Evolutionary conservation across 139 green algal species (phyloP).

Genomic region (Picochlorum costavermella): DNA sequence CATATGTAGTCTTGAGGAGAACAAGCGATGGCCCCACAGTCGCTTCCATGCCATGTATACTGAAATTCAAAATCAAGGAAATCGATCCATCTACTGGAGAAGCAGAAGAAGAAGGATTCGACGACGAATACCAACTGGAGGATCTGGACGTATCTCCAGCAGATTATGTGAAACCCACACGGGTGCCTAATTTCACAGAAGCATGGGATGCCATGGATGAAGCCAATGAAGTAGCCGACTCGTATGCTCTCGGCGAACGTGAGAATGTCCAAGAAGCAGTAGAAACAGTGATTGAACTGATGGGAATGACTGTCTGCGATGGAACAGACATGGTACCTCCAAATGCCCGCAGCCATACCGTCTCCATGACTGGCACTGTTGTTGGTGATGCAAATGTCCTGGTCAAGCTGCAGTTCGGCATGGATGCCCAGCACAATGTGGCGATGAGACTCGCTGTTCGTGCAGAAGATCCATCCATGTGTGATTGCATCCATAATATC

Average conservation of each 20-base stretch:
- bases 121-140: conserved; percentile 97
- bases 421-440: conserved; percentile 76
- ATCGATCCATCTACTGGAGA: conserved; percentile 89
- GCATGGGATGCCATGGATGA: conserved; percentile 70
- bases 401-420: conserved; percentile 83
- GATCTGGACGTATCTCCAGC: conserved; percentile 62
- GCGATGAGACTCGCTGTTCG: conserved; percentile 95
- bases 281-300: conserved; percentile 78
- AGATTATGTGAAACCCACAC: conserved; percentile 77
- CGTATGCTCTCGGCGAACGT: conserved; percentile 83
- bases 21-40: conserved; percentile 50
- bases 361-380: conserved; percentile 74
- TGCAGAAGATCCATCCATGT: conserved; percentile 49
- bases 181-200: conserved; percentile 76
- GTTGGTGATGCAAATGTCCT: conserved; percentile 65
- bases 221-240: conserved; percentile 68
- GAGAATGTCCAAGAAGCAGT: conserved; percentile 81
- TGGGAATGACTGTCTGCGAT: conserved; percentile 89
- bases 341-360: conserved; percentile 85
- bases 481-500: conserved; percentile 81
- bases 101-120: conserved; percentile 86
- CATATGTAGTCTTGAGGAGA: conserved; percentile 69
- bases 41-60: conserved; percentile 46
- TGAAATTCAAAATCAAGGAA: conserved; percentile 96
- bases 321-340: conserved; percentile 88